A percentile compares a stretch with the other conserved stretches of the same genome.
Conservation (phyloP, 192 early-diverging fungal species). For the Entrophospora sp. region DNA sequence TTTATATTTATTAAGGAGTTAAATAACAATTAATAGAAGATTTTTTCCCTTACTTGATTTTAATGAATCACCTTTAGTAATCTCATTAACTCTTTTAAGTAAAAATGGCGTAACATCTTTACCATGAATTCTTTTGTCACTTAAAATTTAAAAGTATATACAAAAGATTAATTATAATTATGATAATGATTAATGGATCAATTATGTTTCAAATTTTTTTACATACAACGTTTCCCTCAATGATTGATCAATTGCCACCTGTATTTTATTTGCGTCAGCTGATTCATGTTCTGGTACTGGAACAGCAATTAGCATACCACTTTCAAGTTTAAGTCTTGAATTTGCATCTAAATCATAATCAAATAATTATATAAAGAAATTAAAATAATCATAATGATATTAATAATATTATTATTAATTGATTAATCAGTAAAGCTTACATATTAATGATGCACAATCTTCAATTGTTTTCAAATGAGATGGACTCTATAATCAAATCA, state of each 20-base stretch:
- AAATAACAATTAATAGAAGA: too few species aligned
- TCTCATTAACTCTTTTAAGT: slow-evolving; percentile 70
- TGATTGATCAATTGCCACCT: slow-evolving; percentile 63
- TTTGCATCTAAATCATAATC: slow-evolving; percentile 39
- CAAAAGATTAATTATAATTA: not conserved
- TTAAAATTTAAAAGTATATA: slow-evolving; percentile 18
- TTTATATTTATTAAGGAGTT: not conserved
- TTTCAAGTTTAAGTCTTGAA: slow-evolving; percentile 51
- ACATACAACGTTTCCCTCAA: slow-evolving; percentile 58
- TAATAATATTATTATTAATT: too few species aligned
- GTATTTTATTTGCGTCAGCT: slow-evolving; percentile 48
- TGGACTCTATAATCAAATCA: slow-evolving; percentile 33
- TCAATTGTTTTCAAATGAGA: slow-evolving; percentile 38
- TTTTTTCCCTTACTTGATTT: slow-evolving; percentile 57
- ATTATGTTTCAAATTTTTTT: not conserved
- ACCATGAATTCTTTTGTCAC: slow-evolving; percentile 56
- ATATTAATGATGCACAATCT: slow-evolving; percentile 49
- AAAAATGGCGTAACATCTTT: slow-evolving; percentile 93
- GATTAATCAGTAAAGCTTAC: too few species aligned
- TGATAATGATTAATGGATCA: not conserved
- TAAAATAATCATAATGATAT: not conserved
- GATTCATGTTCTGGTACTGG: slow-evolving; percentile 74
- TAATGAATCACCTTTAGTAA: slow-evolving; percentile 79
- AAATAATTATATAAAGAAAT: not conserved
- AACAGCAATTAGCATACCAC: slow-evolving; percentile 80